These are phyloP conservation scores for Hymenoscyphus scutula DNA, from an alignment of 2,329 filamentous ascomycete species.

Conservation along the genomic window DNA sequence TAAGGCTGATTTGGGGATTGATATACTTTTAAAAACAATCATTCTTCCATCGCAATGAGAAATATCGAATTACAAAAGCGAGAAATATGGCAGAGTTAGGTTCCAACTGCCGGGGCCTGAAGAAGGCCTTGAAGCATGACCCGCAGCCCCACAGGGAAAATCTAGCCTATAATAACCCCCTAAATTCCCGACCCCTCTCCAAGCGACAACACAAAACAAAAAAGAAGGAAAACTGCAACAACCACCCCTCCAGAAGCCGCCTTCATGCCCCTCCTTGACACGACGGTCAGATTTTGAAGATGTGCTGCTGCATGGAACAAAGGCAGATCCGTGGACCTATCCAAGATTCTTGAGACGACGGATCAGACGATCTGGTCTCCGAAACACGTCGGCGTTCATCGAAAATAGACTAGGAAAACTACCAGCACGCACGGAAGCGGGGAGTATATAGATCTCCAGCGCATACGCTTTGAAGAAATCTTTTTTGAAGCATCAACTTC, in stretches of 20 bases:
- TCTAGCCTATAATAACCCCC: neutral
- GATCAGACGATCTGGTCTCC: conserved; percentile 11
- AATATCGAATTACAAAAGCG: neutral
- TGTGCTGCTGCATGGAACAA: neutral
- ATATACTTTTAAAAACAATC: neutral
- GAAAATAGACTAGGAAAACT: neutral
- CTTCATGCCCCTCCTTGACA: neutral
- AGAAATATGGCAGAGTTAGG: neutral
- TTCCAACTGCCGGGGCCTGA: neutral
- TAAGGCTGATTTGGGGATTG: too few relatives aligned
- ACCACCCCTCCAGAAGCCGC: neutral
- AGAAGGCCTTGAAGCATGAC: neutral
- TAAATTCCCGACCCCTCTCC: neutral
- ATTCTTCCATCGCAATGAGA: neutral
- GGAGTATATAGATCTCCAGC: neutral
- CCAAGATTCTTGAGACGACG: conserved; percentile 10
- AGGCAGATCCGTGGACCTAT: neutral
- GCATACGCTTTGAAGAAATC: neutral
- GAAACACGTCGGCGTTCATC: neutral
- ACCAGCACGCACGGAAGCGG: neutral
- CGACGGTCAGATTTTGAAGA: neutral
- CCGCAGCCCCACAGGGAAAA: neutral
- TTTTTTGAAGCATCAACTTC: neutral
- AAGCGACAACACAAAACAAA: neutral
- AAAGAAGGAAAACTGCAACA: neutral